Base-by-base conservation (phyloP, 1,284 basidiomycete species). In the Ustilago esculenta region DNA sequence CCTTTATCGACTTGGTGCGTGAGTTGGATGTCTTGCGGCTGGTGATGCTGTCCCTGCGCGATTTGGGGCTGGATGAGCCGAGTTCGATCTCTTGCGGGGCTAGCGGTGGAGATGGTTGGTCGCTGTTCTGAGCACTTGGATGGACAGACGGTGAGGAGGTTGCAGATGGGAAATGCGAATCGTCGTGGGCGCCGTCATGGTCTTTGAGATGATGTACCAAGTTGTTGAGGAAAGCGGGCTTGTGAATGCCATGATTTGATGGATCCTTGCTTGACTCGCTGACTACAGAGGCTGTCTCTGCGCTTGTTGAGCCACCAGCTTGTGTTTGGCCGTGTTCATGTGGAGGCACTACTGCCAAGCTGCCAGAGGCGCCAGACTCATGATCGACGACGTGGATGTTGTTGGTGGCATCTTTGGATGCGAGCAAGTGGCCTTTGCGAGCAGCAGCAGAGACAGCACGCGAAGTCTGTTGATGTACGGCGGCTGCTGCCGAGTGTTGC, bases 401-500 rank as follows among this genome's bases (percentile, higher is more conserved):
- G n/a, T 34, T 47, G 32, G 46, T 29, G 4, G 54, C 41, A 11
- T 68, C 45, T 33, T 53, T 53, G 40, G n/a, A 20, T 10, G 65
- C 30, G 32, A 23, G 3, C 27, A 21, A 15, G 2, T 44, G 49
- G 2, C 45, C 34, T 21, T 61, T 67, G 40, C 57, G 64, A 0
- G 43, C 23, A 10, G 44, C 42, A 18, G 21, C 41, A 1, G 53
- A 48, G 10, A 54, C 42, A 27, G 41, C 44, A n/a, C 55, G 59
- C 7, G 59, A 41, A 14, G 59, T 37, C 9, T 44, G 35, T 40
- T 69, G 66, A 23, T 69, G 66, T 1, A 58, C 47, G n/a, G 59
- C 59, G 14, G 66, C 66, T 5, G 63, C 57, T 6, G 68, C 53
- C 7, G 68, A 46, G 29, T 71, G 61, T 39, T 72, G 64, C 23